Conservation (phyloP, 2,329 filamentous ascomycete species). For the Plectosphaerella cucumerina region DNA sequence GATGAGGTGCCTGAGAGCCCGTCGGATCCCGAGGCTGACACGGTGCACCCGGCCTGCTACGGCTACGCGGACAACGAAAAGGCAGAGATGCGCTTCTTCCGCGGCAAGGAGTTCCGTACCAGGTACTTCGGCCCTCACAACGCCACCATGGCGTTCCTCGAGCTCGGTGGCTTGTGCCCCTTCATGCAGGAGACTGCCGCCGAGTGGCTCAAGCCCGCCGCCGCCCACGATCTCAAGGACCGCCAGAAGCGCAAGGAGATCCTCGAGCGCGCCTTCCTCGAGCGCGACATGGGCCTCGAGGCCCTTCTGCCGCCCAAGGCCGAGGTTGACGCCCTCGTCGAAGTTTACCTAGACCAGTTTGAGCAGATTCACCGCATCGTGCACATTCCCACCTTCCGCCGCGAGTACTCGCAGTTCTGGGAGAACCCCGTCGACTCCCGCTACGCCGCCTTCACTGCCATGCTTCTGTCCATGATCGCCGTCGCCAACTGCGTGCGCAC, state of each 20-base stretch:
- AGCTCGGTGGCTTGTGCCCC: slow-evolving; percentile 52
- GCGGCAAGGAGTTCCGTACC: slow-evolving; percentile 55
- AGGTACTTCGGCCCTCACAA: slow-evolving; percentile 59
- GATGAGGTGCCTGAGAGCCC: slow-evolving; percentile 32
- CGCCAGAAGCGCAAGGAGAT: slow-evolving; percentile 48
- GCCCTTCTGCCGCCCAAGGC: slow-evolving; percentile 42
- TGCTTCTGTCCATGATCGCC: slow-evolving; percentile 56
- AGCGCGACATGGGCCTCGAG: slow-evolving; percentile 46
- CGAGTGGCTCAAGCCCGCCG: slow-evolving; percentile 56
- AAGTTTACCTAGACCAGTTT: slow-evolving; percentile 50
- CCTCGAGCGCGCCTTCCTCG: slow-evolving; percentile 43
- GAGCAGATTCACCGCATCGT: slow-evolving; percentile 54
- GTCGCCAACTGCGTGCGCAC: slow-evolving; percentile 55
- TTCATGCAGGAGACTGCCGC: slow-evolving; percentile 62
- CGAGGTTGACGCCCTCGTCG: slow-evolving; percentile 44
- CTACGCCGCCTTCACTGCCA: slow-evolving; percentile 50
- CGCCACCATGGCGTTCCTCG: slow-evolving; percentile 55
- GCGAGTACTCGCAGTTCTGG: slow-evolving; percentile 54
- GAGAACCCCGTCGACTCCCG: slow-evolving; percentile 35
- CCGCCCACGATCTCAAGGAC: slow-evolving; percentile 52
- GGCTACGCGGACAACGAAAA: slow-evolving; percentile 30
- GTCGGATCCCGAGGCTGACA: slow-evolving; percentile 22
- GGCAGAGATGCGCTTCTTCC: slow-evolving; percentile 53
- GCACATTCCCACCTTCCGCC: slow-evolving; percentile 55
- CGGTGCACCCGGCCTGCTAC: slow-evolving; percentile 2